Evolutionary conservation across 306 rosid species (phyloP).

Genomic region (Cajanus cajan): DNA sequence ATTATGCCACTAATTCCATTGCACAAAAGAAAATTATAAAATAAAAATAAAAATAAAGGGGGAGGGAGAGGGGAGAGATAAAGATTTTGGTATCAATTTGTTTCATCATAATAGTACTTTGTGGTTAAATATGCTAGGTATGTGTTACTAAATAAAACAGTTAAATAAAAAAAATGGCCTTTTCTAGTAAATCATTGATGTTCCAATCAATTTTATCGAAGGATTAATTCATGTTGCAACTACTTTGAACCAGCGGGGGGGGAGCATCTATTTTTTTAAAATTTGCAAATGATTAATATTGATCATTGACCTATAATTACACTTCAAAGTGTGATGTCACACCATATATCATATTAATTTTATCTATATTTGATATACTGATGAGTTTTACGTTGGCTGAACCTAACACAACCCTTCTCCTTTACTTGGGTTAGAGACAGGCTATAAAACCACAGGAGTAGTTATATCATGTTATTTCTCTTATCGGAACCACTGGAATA

Average conservation of each 20-base stretch:
- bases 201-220: not conserved
- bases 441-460: too few relatives aligned
- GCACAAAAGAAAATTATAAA: not conserved
- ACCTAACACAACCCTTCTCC: too few relatives aligned
- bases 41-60: not conserved
- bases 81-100: not conserved
- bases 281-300: not conserved
- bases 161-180: not conserved
- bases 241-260: not conserved
- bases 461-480: constrained; percentile 3
- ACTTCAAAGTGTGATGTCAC: constrained; percentile 15
- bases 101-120: constrained; percentile 12
- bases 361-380: too few relatives aligned
- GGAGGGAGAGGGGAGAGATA: not conserved
- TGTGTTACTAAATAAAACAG: constrained; percentile 11
- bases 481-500: constrained; percentile 13
- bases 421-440: too few relatives aligned
- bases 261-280: not conserved
- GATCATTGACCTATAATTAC: not conserved
- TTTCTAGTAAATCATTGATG: not conserved
- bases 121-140: constrained; percentile 30
- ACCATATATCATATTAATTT: not conserved
- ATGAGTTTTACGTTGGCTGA: too few relatives aligned
- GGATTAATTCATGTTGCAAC: not conserved
- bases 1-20: not conserved